Base-by-base conservation (phyloP, 345 rosid species). In the Nephelium lappaceum region DNA sequence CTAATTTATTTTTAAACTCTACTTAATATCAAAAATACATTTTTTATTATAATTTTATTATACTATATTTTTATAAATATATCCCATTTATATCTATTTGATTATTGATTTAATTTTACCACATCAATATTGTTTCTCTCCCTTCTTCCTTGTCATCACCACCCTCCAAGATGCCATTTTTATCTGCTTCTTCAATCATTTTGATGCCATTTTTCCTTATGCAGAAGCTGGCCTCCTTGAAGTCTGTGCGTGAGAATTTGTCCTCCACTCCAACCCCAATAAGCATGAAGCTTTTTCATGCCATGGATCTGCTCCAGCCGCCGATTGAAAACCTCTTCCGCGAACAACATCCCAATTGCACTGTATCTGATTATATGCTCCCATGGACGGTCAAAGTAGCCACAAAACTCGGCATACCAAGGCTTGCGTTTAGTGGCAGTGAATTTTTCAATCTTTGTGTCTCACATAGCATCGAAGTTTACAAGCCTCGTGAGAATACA, bases 201-300 rank as follows among this genome's bases (percentile, higher is more conserved):
- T n/a, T n/a, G n/a, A n/a, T n/a, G n/a, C n/a, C n/a, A n/a, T n/a
- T 18, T 84, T 84, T 63, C 87, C 85, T 58, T 65, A 23, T 23
- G 15, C 1, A 53, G 78, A 82, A 65, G 84, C 74, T 15, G 82
- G 87, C 10, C 58, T 82, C 3, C 85, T 85, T 18, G 76, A 74
- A 67, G 82, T 82, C 8, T 80, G 83, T n/a, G n/a, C n/a, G n/a
- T 23, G 78, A 85, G 49, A 80, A 85, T 68, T 61, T 82, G 53
- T 47, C 27, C n/a, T 51, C 76, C 5, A 66, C 80, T 3, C 12
- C 80, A 12, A 74, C 85, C 9, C 85, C 80, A 72, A 74, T 78
- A 75, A 21, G 72, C 36, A 60, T 66, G 3, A 74, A 75, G 25
- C 55, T 85, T 11, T 66, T 73, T 74, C 70, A 23, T 3, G 70